These are phyloP conservation scores for Dispira parvispora DNA, from an alignment of 192 early-diverging fungal species.

Conservation along the genomic window DNA sequence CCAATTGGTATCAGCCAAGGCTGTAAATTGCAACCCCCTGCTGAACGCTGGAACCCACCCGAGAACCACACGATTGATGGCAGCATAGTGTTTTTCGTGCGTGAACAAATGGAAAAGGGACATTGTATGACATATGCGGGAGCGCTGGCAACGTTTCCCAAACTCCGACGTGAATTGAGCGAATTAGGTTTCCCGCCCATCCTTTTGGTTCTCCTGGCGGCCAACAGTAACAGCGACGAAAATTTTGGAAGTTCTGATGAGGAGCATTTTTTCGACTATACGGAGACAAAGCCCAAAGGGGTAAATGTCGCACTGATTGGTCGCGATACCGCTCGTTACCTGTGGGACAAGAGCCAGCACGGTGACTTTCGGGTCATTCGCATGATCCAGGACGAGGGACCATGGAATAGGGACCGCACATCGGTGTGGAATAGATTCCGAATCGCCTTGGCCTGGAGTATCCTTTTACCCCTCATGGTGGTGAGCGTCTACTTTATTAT, in stretches of 20 bases:
- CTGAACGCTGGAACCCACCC: no score
- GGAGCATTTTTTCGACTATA: constrained; percentile 9
- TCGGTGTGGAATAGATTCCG: constrained; percentile 11
- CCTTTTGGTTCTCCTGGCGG: not conserved
- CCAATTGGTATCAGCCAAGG: no score
- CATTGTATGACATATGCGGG: no score
- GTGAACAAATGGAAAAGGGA: no score
- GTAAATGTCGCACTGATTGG: constrained; percentile 3
- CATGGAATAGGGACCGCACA: constrained; percentile 4
- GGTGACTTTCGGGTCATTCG: not conserved
- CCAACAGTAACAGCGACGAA: constrained; percentile 10
- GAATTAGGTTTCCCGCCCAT: constrained; percentile 5
- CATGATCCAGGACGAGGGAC: constrained; percentile 1
- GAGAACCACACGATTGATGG: no score
- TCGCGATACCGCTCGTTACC: constrained; percentile 3
- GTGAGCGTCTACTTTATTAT: not conserved
- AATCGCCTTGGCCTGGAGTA: constrained; percentile 1
- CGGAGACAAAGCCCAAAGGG: not conserved
- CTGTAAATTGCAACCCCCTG: no score
- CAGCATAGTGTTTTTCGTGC: no score
- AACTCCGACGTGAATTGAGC: no score
- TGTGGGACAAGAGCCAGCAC: not conserved
- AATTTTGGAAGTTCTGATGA: constrained; percentile 10
- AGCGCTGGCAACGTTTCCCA: no score
- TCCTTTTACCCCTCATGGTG: not conserved